Conservation (phyloP, 2,329 filamentous ascomycete genomes). For the Phialophora tarda region DNA sequence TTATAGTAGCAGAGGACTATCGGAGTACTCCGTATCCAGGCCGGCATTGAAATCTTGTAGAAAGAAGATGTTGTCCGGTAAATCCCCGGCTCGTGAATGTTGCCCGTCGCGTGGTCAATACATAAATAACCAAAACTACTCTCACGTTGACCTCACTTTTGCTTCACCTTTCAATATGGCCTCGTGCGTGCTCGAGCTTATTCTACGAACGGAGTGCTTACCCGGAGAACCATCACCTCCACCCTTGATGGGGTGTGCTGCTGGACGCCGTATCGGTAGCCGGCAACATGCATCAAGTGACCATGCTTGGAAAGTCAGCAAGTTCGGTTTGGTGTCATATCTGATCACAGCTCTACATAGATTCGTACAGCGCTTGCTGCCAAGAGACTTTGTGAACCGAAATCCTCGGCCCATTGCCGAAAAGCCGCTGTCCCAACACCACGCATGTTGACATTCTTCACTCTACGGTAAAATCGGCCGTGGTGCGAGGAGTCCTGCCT, state of each 20-base stretch:
- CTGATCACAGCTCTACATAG: neutral
- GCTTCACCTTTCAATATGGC: too few relatives aligned
- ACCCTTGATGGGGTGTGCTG: neutral
- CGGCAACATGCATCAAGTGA: neutral
- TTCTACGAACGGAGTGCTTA: neutral
- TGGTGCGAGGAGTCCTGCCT: neutral
- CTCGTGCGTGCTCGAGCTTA: neutral
- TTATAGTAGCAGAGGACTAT: too few relatives aligned
- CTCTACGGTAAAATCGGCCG: neutral
- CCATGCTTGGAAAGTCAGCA: neutral
- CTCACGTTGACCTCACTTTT: neutral
- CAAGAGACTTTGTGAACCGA: neutral
- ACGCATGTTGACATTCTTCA: neutral
- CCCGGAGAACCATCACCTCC: neutral
- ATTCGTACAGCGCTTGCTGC: neutral
- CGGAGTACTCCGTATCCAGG: neutral
- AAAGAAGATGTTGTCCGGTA: neutral
- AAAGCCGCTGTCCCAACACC: neutral
- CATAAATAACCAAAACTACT: neutral
- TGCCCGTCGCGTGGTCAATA: too few relatives aligned
- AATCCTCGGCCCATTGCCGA: neutral
- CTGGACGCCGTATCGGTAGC: neutral
- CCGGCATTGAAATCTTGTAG: neutral
- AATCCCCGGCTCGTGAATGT: neutral
- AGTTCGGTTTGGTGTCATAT: neutral